These are phyloP conservation scores for Termitomyces sp. DNA, from an alignment of 768 basidiomycete species.

Conservation along the genomic window DNA sequence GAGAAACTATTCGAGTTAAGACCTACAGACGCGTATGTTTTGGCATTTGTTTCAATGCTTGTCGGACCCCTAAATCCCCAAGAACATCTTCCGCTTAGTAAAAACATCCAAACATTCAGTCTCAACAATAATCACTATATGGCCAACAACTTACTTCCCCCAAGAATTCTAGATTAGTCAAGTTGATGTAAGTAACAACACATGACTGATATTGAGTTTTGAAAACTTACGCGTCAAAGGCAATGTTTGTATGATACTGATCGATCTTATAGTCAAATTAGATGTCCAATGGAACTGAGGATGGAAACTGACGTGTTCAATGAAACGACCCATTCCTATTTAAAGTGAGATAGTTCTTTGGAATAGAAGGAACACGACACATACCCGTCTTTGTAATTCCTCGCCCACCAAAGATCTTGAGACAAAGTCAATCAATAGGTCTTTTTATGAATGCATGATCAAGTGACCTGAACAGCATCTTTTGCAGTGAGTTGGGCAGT, in stretches of 20 bases:
- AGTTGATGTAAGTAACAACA: not conserved
- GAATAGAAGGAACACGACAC: slow-evolving; percentile 14
- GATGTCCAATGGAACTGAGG: not conserved
- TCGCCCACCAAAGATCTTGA: slow-evolving; percentile 76
- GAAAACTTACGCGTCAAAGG: slow-evolving; percentile 20
- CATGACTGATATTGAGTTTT: not conserved
- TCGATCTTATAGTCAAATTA: not conserved
- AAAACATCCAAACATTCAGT: not conserved
- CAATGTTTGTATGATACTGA: slow-evolving; percentile 21
- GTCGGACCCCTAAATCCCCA: slow-evolving; percentile 54
- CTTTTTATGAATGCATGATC: not conserved
- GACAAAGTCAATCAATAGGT: slow-evolving; percentile 17
- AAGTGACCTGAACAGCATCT: slow-evolving; percentile 52
- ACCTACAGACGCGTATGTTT: slow-evolving; percentile 40
- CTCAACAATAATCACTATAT: not conserved
- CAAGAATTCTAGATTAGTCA: slow-evolving; percentile 15
- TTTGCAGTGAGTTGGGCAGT: slow-evolving; percentile 75
- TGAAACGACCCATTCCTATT: slow-evolving; percentile 17
- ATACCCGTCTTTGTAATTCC: slow-evolving; percentile 78
- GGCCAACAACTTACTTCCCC: slow-evolving; percentile 16
- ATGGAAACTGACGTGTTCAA: slow-evolving; percentile 16
- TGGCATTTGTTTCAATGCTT: slow-evolving; percentile 54
- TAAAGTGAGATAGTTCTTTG: not conserved
- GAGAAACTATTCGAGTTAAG: not conserved
- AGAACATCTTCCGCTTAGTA: slow-evolving; percentile 50